Percentiles rank a stretch among this genome's conserved stretches.
phyloP scores from a whole-genome alignment of 176 grass and related monocot genomes.

The Triticum turgidum region DNA sequence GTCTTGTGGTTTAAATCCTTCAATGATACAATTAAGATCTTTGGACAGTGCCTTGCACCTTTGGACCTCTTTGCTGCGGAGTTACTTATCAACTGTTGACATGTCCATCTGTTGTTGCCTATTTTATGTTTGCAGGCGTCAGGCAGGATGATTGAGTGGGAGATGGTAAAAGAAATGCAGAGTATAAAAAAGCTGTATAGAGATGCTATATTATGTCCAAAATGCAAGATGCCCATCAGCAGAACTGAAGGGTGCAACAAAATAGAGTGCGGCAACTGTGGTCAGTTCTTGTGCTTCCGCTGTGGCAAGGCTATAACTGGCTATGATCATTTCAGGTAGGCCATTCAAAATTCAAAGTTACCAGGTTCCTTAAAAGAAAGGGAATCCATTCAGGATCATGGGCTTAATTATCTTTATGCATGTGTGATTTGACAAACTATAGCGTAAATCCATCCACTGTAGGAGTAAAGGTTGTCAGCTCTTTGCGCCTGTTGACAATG shows the following conservation, averaged over 20 bases:
- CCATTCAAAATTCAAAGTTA: background rate
- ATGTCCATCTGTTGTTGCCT: too few species aligned
- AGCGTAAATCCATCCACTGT: too few species aligned
- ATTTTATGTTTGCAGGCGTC: background rate
- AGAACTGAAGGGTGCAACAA: constrained; percentile 35
- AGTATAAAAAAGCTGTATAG: background rate
- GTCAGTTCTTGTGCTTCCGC: constrained; percentile 51
- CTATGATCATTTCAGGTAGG: constrained; percentile 44
- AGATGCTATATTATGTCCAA: background rate
- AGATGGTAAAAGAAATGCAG: background rate
- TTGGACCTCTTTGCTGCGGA: too few species aligned
- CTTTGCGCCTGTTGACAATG: too few species aligned
- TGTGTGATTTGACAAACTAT: too few species aligned
- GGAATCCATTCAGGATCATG: background rate
- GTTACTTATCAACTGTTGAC: too few species aligned
- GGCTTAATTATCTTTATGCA: background rate
- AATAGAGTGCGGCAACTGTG: constrained; percentile 49
- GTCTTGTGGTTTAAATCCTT: too few species aligned
- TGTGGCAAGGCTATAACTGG: constrained; percentile 53
- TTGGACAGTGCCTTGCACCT: too few species aligned
- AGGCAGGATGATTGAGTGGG: background rate
- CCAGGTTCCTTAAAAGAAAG: background rate
- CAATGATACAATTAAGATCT: too few species aligned
- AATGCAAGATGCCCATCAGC: background rate
- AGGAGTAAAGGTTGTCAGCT: too few species aligned